phyloP scores from a whole-genome alignment of 257 asterid species.

The Plantago ovata region DNA sequence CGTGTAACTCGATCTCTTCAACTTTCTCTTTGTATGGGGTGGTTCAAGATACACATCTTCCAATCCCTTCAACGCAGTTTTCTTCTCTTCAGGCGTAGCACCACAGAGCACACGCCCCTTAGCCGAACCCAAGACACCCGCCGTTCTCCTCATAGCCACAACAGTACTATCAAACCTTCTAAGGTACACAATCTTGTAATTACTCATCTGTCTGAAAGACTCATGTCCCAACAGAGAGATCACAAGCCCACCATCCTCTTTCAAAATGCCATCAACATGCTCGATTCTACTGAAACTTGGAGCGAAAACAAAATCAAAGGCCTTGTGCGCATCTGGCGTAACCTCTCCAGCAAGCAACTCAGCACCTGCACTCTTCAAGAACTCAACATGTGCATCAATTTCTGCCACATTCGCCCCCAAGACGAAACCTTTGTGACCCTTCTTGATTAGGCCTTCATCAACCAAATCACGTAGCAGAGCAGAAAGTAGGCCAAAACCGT shows the following conservation, averaged over 20 bases:
- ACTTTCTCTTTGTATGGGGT: constrained; percentile 21
- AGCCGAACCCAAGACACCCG: background rate
- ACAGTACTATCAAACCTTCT: constrained; percentile 49
- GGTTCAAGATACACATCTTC: constrained; percentile 52
- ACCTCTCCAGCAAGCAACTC: constrained; percentile 31
- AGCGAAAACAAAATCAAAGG: constrained; percentile 52
- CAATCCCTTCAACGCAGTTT: constrained; percentile 39
- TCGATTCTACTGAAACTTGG: constrained; percentile 26
- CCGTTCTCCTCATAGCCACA: constrained; percentile 55
- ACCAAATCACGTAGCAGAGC: constrained; percentile 53
- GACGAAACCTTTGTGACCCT: constrained; percentile 57
- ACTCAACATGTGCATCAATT: constrained; percentile 27
- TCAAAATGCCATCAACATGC: constrained; percentile 35
- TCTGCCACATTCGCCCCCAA: constrained; percentile 33
- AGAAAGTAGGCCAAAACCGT: constrained; percentile 34
- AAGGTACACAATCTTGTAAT: constrained; percentile 48
- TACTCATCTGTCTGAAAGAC: constrained; percentile 30
- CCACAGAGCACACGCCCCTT: constrained; percentile 18
- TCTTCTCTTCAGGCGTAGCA: constrained; percentile 30
- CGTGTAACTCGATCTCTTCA: constrained; percentile 13
- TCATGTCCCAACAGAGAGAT: constrained; percentile 43
- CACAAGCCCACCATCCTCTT: constrained; percentile 43
- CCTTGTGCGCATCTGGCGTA: constrained; percentile 28
- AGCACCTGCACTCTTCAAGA: constrained; percentile 36
- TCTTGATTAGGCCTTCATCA: constrained; percentile 63